Conservation (phyloP, 2,329 filamentous ascomycete genomes). For the Bipolaris sorokiniana region DNA sequence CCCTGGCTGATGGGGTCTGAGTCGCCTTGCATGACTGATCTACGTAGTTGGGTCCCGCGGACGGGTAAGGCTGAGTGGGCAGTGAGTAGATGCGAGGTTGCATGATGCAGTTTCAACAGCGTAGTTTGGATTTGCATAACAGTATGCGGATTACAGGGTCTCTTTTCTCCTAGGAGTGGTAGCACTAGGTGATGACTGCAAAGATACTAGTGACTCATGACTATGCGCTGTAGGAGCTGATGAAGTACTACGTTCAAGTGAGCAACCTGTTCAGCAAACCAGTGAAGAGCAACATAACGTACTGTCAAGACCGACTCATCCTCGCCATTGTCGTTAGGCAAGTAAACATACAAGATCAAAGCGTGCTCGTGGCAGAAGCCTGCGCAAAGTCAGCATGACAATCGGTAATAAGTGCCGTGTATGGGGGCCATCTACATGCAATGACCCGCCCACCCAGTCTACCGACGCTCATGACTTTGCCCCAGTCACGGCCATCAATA, state of each 20-base stretch:
- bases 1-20: no score
- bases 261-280: constrained; percentile 6
- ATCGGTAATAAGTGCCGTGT: neutral
- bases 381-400: constrained; percentile 35
- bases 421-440: constrained; percentile 67
- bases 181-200: no score
- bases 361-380: constrained; percentile 79
- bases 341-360: constrained; percentile 81
- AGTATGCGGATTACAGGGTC: no score
- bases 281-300: constrained; percentile 27
- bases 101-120: no score
- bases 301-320: constrained; percentile 80
- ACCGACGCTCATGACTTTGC: constrained; percentile 89
- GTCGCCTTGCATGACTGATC: no score
- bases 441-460: constrained; percentile 88
- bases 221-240: constrained; percentile 61
- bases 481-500: constrained; percentile 95
- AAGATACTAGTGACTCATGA: neutral
- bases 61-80: no score
- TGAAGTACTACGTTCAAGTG: constrained; percentile 59
- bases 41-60: no score
- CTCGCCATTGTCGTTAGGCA: constrained; percentile 71
- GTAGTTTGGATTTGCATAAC: no score
- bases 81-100: no score
- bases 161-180: no score